These are phyloP conservation scores for Brettanomyces naardenensis DNA, from an alignment of 805 yeast genomes.

Conservation along the genomic window DNA sequence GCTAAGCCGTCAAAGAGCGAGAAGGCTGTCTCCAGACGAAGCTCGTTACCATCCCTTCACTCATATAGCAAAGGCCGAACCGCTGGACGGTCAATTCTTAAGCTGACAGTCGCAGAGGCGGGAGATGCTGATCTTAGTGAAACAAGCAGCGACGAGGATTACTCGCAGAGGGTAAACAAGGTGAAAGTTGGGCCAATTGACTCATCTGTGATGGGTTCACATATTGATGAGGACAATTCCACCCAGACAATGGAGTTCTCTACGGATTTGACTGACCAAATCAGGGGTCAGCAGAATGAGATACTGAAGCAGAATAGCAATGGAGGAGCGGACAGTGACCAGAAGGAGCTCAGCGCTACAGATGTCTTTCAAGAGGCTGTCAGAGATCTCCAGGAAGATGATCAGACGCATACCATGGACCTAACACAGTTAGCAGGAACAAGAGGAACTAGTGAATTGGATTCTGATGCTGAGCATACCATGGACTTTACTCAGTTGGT, in stretches of 20 bases:
- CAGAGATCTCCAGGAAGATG: constrained; percentile 5
- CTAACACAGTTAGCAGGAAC: constrained; percentile 1
- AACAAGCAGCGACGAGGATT: constrained; percentile 3
- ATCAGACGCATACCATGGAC: constrained; percentile 4
- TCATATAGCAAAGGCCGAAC: not conserved
- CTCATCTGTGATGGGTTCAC: constrained; percentile 10
- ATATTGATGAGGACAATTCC: constrained; percentile 17
- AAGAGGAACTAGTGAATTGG: not conserved
- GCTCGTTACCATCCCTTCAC: constrained; percentile 3
- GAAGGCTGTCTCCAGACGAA: not conserved
- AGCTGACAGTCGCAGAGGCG: not conserved
- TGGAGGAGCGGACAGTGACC: not conserved
- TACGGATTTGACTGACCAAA: constrained; percentile 17
- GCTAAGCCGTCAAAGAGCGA: constrained; percentile 2
- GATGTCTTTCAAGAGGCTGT: constrained; percentile 8
- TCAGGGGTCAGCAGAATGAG: constrained; percentile 10
- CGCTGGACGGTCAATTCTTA: not conserved
- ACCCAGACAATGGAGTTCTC: constrained; percentile 24
- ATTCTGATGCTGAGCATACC: constrained; percentile 4
- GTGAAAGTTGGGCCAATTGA: not conserved
- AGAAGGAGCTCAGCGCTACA: constrained; percentile 1
- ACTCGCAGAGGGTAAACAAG: not conserved
- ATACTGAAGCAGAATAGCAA: constrained; percentile 5
- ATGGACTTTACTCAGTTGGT: constrained; percentile 6
- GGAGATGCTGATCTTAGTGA: not conserved